Evolutionary conservation across 257 asterid species (phyloP).

Genomic region (Lavandula angustifolia): DNA sequence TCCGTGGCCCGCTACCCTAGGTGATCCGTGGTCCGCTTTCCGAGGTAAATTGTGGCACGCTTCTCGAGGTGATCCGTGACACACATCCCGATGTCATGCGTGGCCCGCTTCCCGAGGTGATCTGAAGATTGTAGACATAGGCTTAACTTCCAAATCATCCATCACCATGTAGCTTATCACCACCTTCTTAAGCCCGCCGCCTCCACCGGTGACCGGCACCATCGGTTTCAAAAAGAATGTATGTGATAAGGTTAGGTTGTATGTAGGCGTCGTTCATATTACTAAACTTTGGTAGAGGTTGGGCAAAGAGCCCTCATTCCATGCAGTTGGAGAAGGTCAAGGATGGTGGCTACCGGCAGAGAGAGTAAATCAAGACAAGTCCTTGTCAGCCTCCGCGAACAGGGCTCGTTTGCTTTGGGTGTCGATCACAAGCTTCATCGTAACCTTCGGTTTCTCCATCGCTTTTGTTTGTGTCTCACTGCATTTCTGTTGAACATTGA

Average conservation of each 20-base stretch:
- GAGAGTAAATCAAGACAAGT: conserved; percentile 45
- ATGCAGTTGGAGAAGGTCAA: conserved; percentile 23
- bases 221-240: conserved; percentile 37
- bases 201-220: not conserved
- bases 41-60: too few relatives aligned
- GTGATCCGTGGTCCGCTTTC: too few relatives aligned
- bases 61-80: too few relatives aligned
- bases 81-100: too few relatives aligned
- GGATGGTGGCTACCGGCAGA: conserved; percentile 33
- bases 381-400: conserved; percentile 47
- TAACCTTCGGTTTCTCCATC: too few relatives aligned
- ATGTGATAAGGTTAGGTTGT: conserved; percentile 24
- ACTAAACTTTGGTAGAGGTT: conserved; percentile 36
- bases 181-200: conserved; percentile 48
- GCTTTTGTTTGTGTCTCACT: too few relatives aligned
- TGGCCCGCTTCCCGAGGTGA: too few relatives aligned
- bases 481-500: too few relatives aligned
- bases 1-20: too few relatives aligned
- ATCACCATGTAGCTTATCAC: conserved; percentile 40
- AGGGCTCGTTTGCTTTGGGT: conserved; percentile 29
- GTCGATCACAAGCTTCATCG: conserved; percentile 17
- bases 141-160: conserved; percentile 41
- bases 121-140: conserved; percentile 43
- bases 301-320: conserved; percentile 37
- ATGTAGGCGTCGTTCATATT: conserved; percentile 35